These are phyloP conservation scores for Dichomitus squalens DNA, from an alignment of 1,284 basidiomycete species.

Conservation along the genomic window DNA sequence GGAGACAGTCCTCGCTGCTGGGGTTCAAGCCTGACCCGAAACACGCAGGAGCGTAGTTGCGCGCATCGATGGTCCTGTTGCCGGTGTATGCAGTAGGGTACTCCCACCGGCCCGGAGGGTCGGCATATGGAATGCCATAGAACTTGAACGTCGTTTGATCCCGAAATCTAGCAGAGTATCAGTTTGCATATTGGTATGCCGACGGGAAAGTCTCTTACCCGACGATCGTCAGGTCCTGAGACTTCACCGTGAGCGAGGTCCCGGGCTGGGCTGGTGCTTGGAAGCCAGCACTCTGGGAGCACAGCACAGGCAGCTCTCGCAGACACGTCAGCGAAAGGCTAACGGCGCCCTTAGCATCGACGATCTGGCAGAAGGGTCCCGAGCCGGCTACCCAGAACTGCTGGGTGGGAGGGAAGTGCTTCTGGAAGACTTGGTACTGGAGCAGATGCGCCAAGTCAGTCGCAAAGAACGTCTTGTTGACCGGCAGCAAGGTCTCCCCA, in stretches of 20 bases:
- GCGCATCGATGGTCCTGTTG: constrained; percentile 33
- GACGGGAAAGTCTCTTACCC: constrained; percentile 22
- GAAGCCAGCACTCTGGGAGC: constrained; percentile 30
- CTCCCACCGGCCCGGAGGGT: constrained; percentile 34
- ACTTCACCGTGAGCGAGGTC: constrained; percentile 25
- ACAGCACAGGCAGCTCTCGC: constrained; percentile 29
- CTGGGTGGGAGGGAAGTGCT: constrained; percentile 22
- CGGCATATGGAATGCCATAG: constrained; percentile 39
- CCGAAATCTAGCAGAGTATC: constrained; percentile 29
- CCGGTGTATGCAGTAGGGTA: constrained; percentile 35
- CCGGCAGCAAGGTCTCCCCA: constrained; percentile 30
- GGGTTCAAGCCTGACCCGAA: constrained; percentile 28
- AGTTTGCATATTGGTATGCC: not conserved
- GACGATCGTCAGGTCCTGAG: constrained; percentile 28
- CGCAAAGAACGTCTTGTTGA: constrained; percentile 29
- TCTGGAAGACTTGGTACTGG: constrained; percentile 30
- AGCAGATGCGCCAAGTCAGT: constrained; percentile 29
- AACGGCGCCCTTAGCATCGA: constrained; percentile 27
- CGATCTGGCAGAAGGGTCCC: constrained; percentile 25
- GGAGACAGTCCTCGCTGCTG: constrained; percentile 43
- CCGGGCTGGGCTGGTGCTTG: constrained; percentile 21
- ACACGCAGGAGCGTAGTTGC: constrained; percentile 34
- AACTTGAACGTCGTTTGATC: constrained; percentile 39
- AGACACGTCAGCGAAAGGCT: constrained; percentile 24
- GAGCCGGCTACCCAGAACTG: constrained; percentile 33